Base-by-base conservation (phyloP, 2,329 filamentous ascomycete species). In the Achaetomium macrosporum region DNA sequence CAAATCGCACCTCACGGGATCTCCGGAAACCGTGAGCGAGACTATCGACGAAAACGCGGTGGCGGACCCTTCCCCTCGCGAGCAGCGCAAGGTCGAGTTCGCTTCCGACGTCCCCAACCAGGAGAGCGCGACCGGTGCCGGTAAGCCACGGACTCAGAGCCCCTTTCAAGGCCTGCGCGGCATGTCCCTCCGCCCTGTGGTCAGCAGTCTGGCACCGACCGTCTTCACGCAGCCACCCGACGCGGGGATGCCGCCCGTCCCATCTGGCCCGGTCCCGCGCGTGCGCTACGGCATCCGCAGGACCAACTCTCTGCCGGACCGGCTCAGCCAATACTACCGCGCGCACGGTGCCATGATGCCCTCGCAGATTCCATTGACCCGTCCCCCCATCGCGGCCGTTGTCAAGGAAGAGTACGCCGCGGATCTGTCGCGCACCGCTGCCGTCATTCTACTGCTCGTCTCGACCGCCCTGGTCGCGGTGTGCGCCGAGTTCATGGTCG, bases 221-320 rank as follows among this genome's bases (percentile, higher is more conserved):
- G 85, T 90, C 53, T 90, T 91, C 60, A 73, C 73, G 0, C 75
- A 78, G 54, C 70, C 73, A 6, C 64, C 69, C 2, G 69, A 71
- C 16, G 54, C 60, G 4, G 58, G 53, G 1, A 25, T 60, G 2
- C 59, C 67, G 12, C 53, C 66, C 7, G 63, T 64, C 5, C 62
- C 72, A 3, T 57, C 69, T 9, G 74, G 78, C 2, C 72, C 75
- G 11, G 73, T 82, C 41, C 79, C 81, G 6, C 75, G 77, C 30
- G 77, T 84, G 53, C 75, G 78, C 40, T 80, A 81, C 59, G 80
- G 81, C n/a, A 82, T 89, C 49, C 83, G 85, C 51, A 79, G 87
- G 50, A 88, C 87, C 17, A 88, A 81, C 65, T 90, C 87, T 0
- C 76, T 90, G 2, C 87, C 87, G 0, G 85, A 86, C 61, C 79